Evolutionary conservation across 1,284 basidiomycete species (phyloP), one percentile per base, ranked within the genome.

Genomic region (Rhodotorula sp.): DNA sequence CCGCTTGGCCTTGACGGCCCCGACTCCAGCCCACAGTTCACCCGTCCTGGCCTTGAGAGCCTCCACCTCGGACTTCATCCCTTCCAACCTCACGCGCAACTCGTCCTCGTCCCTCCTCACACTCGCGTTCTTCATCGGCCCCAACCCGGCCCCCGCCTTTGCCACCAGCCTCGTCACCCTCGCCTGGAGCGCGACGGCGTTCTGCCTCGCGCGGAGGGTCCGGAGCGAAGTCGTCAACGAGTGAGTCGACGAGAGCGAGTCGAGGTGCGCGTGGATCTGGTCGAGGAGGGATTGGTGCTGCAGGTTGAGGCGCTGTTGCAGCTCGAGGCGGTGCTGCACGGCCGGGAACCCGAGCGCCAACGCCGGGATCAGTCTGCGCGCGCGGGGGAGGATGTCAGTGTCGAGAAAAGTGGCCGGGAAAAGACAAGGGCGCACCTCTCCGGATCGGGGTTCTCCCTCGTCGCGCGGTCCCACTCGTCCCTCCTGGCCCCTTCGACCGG

Each of bases 301-400:
- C 10, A n/a, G 16, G n/a, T 67, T 31, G 4, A 45, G 69, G 3
- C 28, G 28, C 5, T 28, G 28, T 63, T 76, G 74, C n/a, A 50
- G 16, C 4, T 65, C 69, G 63, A 71, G 62, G 2, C 74, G 74
- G n/a, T 59, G 61, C 26, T 71, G 56, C 19, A 76, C 31, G 8
- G 71, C 63, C n/a, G 67, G 23, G 71, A 76, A 76, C 21, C 74
- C 74, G 65, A 76, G 50, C 23, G 71, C 74, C 60, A 76, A 49
- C 6, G 74, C 74, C 7, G 74, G 74, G 15, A 76, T 69, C 31
- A 73, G 58, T 16, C 74, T 76, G 62, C 47, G 26, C 5, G n/a
- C 1, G 2, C 55, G n/a, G 54, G 38, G 38, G 23, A 34, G n/a
- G 45, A 10, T 16, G 48, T 66, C 61, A 66, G 64, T 28, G 10